A percentile compares a stretch with the other conserved stretches of the same genome.
These are phyloP conservation scores for Nymphaea colorata DNA, from an alignment of 164 flowering plant genomes.

Conservation along the genomic window DNA sequence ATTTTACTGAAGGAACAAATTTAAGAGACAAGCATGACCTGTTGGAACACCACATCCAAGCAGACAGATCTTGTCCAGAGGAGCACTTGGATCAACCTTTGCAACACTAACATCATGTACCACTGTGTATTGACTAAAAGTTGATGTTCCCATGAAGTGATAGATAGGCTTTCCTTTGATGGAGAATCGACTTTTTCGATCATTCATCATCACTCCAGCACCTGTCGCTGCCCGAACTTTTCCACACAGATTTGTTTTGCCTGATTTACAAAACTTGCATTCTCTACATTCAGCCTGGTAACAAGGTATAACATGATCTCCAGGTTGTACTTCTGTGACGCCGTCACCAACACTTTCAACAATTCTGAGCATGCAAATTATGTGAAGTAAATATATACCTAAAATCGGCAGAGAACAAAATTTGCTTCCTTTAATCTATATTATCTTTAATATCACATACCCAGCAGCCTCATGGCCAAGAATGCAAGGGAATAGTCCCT, in stretches of 20 bases:
- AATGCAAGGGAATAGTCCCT: constrained; percentile 95
- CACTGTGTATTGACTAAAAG: constrained; percentile 95
- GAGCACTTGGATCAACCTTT: constrained; percentile 88
- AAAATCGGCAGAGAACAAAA: neutral
- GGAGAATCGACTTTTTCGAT: constrained; percentile 88
- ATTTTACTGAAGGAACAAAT: too few relatives aligned
- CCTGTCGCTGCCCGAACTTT: constrained; percentile 92
- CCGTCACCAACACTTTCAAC: constrained; percentile 99
- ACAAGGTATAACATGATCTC: constrained; percentile 96
- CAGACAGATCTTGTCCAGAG: constrained; percentile 90
- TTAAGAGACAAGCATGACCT: constrained; percentile 24
- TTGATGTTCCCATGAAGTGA: constrained; percentile 99
- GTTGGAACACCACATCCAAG: constrained; percentile 99
- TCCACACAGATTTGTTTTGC: constrained; percentile 97
- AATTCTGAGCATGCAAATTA: constrained; percentile 38
- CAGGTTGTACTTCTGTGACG: constrained; percentile 92
- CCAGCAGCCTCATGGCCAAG: constrained; percentile 99
- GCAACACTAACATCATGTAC: constrained; percentile 98
- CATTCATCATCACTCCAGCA: constrained; percentile 89
- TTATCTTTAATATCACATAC: constrained; percentile 20
- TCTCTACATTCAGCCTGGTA: constrained; percentile 95
- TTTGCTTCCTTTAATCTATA: neutral
- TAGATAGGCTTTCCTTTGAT: constrained; percentile 81
- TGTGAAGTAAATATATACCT: neutral
- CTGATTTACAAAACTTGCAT: constrained; percentile 96